Base-by-base conservation (phyloP, 2,329 filamentous ascomycete genomes). In the Hypoxylon rubiginosum region DNA sequence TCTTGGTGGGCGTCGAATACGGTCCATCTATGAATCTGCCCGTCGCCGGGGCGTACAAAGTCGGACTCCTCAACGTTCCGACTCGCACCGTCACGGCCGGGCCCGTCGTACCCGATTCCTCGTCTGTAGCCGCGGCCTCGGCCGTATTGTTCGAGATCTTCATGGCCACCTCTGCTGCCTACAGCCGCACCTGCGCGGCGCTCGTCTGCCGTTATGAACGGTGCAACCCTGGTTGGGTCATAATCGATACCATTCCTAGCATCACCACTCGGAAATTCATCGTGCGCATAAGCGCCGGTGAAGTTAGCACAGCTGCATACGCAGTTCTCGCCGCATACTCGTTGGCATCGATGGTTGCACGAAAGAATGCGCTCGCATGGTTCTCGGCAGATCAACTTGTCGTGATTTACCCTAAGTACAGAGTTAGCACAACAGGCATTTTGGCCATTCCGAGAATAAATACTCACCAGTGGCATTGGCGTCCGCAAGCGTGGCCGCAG, bases 391-490 rank as follows among this genome's bases (percentile, higher is more conserved):
- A 73, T 70, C 7, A 78, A 52, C 19, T 63, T 66, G 3, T 68
- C 66, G 30, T 77, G 75, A 13, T 59, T 51, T 34, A 75, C 62
- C 69, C 75, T 77, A 21, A 21, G 39, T 21, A 7, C 26, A 30
- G 46, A 6, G 60, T 69, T 34, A 69, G 58, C 46, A 21, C 11
- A 19, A 19, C 15, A 4, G 10, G 19, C 21, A 26, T 26, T 3
- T 9, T 24, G 13, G 15, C 15, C n/a, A 13, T 9, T 39, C 28
- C 9, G 9, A 36, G n/a, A 21, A 34, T 46, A 49, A 21, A 15
- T 24, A 69, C 72, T 69, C 73, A 77, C 75, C 74, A 76, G 56
- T 78, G 76, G 24, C 76, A 78, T 45, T 51, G 63, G 21, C 72
- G 75, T 10, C 60, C 69, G 48, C 76, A 78, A 5, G 66, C 48